These are phyloP conservation scores for Begonia masoniana DNA, from an alignment of 306 rosid genomes.

Conservation along the genomic window DNA sequence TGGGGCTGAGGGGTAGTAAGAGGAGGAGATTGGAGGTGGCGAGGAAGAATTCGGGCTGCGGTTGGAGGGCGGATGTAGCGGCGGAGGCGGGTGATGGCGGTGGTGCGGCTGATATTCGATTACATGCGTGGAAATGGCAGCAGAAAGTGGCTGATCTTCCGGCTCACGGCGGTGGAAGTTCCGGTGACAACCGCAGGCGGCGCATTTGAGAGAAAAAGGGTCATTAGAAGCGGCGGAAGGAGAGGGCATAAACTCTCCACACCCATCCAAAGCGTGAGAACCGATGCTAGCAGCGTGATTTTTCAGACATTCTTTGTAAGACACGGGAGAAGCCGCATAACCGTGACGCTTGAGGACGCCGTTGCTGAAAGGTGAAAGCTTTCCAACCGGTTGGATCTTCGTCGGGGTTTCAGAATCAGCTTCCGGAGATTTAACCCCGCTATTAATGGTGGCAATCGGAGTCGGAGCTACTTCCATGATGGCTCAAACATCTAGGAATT, in stretches of 20 bases:
- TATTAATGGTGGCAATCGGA: background rate
- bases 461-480: constrained; percentile 4
- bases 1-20: constrained; percentile 87
- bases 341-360: constrained; percentile 37
- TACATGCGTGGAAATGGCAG: constrained; percentile 28
- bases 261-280: constrained; percentile 79
- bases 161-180: constrained; percentile 89
- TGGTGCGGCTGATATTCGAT: constrained; percentile 81
- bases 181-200: constrained; percentile 94
- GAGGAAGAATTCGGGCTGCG: constrained; percentile 78
- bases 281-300: constrained; percentile 85
- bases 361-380: constrained; percentile 13
- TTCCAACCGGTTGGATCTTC: constrained; percentile 10
- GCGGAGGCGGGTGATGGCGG: constrained; percentile 45
- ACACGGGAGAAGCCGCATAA: constrained; percentile 7
- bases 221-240: constrained; percentile 28
- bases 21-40: constrained; percentile 94
- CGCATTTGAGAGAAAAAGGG: constrained; percentile 77
- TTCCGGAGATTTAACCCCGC: constrained; percentile 9
- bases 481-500: constrained; percentile 9
- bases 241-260: constrained; percentile 80
- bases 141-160: constrained; percentile 7
- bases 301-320: constrained; percentile 74
- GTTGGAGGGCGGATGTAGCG: constrained; percentile 1
- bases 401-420: constrained; percentile 30